Conservation (phyloP, 257 asterid species). For the Solanum stenotomum region DNA sequence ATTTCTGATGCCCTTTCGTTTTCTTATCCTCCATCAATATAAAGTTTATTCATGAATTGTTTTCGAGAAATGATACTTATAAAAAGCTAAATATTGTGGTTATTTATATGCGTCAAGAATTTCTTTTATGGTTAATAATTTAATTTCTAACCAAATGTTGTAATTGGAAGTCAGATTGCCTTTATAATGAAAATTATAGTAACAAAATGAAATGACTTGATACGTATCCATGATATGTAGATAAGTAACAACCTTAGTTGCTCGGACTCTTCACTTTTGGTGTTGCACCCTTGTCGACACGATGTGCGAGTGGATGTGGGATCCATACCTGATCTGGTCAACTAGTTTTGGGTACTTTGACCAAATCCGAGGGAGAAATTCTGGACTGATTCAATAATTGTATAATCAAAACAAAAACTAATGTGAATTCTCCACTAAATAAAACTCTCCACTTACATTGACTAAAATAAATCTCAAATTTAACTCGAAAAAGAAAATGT, state of each 20-base stretch:
- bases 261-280: not conserved
- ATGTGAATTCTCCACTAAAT: not conserved
- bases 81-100: not conserved
- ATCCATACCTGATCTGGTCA: not conserved
- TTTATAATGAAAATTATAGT: not conserved
- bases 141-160: not conserved
- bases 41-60: not conserved
- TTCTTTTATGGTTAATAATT: not conserved
- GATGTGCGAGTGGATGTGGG: not conserved
- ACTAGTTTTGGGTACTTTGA: not conserved
- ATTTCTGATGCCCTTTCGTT: not conserved
- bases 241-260: not conserved
- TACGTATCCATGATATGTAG: rapidly evolving
- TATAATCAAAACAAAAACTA: not conserved
- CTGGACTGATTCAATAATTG: not conserved
- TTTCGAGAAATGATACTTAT: not conserved
- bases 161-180: not conserved
- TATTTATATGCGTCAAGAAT: not conserved
- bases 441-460: not conserved
- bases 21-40: not conserved
- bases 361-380: not conserved
- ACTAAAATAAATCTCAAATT: not conserved
- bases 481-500: not conserved
- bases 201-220: not conserved
- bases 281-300: not conserved